A percentile compares a stretch with the other conserved stretches of the same genome.
Conservation (phyloP, 1,284 basidiomycete genomes). For the Boletus sp. region DNA sequence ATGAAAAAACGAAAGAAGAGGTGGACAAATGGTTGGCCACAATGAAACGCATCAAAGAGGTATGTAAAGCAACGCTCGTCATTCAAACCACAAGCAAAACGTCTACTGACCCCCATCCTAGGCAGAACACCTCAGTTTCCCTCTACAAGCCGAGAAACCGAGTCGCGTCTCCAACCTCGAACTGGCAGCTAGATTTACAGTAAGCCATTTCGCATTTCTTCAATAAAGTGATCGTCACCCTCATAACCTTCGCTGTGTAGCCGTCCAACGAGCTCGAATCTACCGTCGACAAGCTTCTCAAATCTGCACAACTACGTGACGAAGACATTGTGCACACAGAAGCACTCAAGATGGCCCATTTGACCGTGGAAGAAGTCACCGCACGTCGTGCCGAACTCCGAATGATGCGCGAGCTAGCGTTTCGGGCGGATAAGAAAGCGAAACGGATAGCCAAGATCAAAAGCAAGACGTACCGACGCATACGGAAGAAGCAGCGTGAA, state of each 20-base stretch:
- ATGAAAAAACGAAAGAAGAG: slow-evolving; percentile 89
- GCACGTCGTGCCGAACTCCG: slow-evolving; percentile 79
- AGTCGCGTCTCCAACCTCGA: slow-evolving; percentile 70
- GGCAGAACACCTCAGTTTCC: slow-evolving; percentile 91
- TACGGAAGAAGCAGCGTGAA: slow-evolving; percentile 77
- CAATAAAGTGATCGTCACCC: neutral
- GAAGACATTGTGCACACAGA: slow-evolving; percentile 74
- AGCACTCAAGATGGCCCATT: slow-evolving; percentile 75
- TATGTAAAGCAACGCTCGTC: slow-evolving; percentile 22
- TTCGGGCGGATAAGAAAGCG: slow-evolving; percentile 89
- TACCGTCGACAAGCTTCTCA: slow-evolving; percentile 72
- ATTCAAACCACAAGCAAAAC: too few species aligned
- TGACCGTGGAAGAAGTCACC: slow-evolving; percentile 81
- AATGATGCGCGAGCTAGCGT: slow-evolving; percentile 89
- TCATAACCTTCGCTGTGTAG: slow-evolving; percentile 6
- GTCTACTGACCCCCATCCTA: slow-evolving; percentile 26
- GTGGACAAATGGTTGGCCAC: slow-evolving; percentile 92
- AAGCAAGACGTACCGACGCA: slow-evolving; percentile 86
- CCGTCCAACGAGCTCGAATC: slow-evolving; percentile 71
- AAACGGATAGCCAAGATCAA: slow-evolving; percentile 94
- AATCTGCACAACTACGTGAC: slow-evolving; percentile 76
- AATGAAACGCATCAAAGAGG: slow-evolving; percentile 85
- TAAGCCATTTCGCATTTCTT: slow-evolving; percentile 25
- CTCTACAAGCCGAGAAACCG: slow-evolving; percentile 68
- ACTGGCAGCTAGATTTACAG: slow-evolving; percentile 79